These are phyloP conservation scores for Eimeria falciformis DNA, from an alignment of 169 alveolate genomes.

Conservation along the genomic window DNA sequence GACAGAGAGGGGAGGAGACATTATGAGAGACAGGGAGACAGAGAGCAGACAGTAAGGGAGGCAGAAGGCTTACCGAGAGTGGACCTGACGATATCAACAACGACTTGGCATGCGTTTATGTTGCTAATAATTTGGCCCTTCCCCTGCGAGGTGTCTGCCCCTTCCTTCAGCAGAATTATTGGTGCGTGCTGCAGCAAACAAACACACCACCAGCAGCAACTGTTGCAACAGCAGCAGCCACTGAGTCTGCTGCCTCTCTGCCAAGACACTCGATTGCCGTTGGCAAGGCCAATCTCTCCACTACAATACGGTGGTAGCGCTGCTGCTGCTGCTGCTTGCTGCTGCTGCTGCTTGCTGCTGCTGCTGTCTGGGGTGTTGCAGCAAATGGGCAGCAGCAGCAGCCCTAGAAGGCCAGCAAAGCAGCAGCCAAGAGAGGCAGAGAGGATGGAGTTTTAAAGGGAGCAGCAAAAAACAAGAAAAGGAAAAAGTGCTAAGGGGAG, in stretches of 20 bases:
- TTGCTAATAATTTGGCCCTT: slow-evolving; percentile 95
- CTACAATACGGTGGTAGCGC: background rate
- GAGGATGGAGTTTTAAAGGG: background rate
- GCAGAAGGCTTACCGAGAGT: slow-evolving; percentile 92
- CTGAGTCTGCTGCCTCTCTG: background rate
- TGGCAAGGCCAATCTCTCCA: background rate
- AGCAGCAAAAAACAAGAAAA: background rate
- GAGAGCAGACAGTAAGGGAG: background rate
- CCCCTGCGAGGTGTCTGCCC: slow-evolving; percentile 98
- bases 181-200: slow-evolving; percentile 68
- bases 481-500: background rate
- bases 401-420: background rate
- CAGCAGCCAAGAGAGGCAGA: too few species aligned
- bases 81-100: slow-evolving; percentile 98
- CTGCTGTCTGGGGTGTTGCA: background rate
- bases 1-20: too few species aligned
- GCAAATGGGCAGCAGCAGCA: background rate
- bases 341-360: slow-evolving; percentile 10
- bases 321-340: background rate
- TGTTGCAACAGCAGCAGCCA: slow-evolving; percentile 13
- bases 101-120: slow-evolving; percentile 87
- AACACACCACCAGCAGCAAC: background rate
- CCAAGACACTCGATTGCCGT: background rate
- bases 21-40: background rate
- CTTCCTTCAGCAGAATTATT: slow-evolving; percentile 96